A percentile compares a stretch with the other conserved stretches of the same genome.
Conservation (phyloP, 352 stramenopile species). For the Phytophthora sp. region DNA sequence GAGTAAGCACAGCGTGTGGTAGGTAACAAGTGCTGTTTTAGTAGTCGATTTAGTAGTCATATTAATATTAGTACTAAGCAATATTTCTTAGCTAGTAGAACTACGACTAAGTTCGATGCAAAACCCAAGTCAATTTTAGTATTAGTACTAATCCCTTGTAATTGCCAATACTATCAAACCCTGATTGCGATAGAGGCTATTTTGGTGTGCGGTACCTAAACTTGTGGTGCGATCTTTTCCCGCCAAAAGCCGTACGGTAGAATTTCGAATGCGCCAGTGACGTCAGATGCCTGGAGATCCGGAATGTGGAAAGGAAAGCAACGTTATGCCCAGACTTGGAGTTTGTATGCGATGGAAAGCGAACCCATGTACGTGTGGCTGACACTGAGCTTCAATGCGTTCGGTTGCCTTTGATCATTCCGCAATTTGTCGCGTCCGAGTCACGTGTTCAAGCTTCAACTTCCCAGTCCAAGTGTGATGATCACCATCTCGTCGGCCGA, state of each 20-base stretch:
- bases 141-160: too few relatives aligned
- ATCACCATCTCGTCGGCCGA: constrained; percentile 43
- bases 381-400: not conserved
- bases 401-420: too few relatives aligned
- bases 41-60: too few relatives aligned
- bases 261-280: constrained; percentile 32
- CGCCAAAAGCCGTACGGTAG: constrained; percentile 24
- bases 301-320: constrained; percentile 24
- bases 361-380: constrained; percentile 16
- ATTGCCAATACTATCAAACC: too few relatives aligned
- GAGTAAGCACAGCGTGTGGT: too few relatives aligned
- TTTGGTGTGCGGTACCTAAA: too few relatives aligned
- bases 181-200: too few relatives aligned
- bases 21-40: too few relatives aligned
- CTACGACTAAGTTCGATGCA: too few relatives aligned
- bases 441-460: constrained; percentile 12
- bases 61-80: too few relatives aligned
- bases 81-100: too few relatives aligned
- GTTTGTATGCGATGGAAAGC: constrained; percentile 25
- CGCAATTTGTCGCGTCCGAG: constrained; percentile 32
- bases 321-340: constrained; percentile 9
- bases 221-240: constrained; percentile 33
- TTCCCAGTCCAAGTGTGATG: constrained; percentile 29
- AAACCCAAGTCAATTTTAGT: too few relatives aligned
- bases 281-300: constrained; percentile 20